A percentile compares a stretch with the other conserved stretches of the same genome.
Conservation (phyloP, 371 early-diverging fungal genomes). For the Mortierella sp. region DNA sequence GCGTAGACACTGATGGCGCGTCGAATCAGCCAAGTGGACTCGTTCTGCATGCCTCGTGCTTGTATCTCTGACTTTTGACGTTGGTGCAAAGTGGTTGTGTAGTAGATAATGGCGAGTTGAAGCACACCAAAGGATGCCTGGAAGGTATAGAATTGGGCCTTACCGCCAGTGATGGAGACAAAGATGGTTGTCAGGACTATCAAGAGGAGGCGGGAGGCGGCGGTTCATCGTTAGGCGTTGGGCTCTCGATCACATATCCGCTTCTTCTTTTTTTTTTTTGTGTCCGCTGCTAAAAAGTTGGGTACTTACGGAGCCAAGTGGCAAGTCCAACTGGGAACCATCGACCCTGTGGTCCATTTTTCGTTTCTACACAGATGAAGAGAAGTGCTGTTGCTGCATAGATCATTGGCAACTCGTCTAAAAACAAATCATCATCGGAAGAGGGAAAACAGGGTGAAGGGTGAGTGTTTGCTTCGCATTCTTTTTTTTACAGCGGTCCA, state of each 20-base stretch:
- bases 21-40: conserved; percentile 35
- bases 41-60: conserved; percentile 7
- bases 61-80: conserved; percentile 18
- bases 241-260: too few relatives aligned
- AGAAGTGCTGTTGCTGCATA: conserved; percentile 46
- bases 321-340: conserved; percentile 49
- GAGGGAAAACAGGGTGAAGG: too few relatives aligned
- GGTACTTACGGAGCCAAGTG: conserved; percentile 42
- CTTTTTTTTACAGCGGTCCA: too few relatives aligned
- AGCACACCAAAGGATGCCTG: conserved; percentile 49
- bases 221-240: too few relatives aligned
- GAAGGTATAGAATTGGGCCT: conserved; percentile 48
- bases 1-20: conserved; percentile 39
- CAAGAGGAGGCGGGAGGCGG: background rate
- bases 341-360: conserved; percentile 43
- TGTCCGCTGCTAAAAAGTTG: too few relatives aligned
- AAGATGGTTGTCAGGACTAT: conserved; percentile 37
- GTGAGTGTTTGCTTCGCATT: too few relatives aligned
- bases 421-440: background rate
- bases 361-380: conserved; percentile 41
- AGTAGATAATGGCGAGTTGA: conserved; percentile 38
- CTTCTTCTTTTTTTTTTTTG: too few relatives aligned
- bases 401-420: conserved; percentile 53
- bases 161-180: conserved; percentile 43
- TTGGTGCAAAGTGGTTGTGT: conserved; percentile 27